Conservation (phyloP, 768 basidiomycete genomes). For the Hygrocybe punicea region DNA sequence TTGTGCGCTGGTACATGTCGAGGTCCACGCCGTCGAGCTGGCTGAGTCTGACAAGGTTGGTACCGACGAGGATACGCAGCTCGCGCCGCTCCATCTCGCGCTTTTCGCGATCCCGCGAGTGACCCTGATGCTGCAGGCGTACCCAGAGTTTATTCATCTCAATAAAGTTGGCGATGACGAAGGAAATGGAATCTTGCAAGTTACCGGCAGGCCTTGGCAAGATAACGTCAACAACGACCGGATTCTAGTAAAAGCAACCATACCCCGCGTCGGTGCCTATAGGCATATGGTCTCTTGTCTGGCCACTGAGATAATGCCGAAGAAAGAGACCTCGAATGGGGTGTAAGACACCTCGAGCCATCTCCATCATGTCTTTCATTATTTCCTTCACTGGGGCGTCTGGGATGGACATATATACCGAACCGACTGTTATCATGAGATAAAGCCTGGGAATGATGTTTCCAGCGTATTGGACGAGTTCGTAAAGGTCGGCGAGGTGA, state of each 20-base stretch:
- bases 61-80: constrained; percentile 93
- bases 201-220: constrained; percentile 79
- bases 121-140: constrained; percentile 94
- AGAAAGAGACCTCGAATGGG: constrained; percentile 96
- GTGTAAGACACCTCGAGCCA: constrained; percentile 95
- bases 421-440: constrained; percentile 99
- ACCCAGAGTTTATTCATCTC: constrained; percentile 99
- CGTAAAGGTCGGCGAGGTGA: constrained; percentile 97
- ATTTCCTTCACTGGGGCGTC: constrained; percentile 98
- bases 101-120: constrained; percentile 95
- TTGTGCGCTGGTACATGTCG: constrained; percentile 80
- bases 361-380: constrained; percentile 99
- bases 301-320: constrained; percentile 93
- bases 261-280: constrained; percentile 82
- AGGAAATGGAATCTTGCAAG: constrained; percentile 90
- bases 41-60: constrained; percentile 91
- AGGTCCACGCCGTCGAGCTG: constrained; percentile 97
- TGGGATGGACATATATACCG: constrained; percentile 97
- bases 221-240: neutral
- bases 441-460: constrained; percentile 92
- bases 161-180: constrained; percentile 97
- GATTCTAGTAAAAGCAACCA: constrained; percentile 20
- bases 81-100: constrained; percentile 95
- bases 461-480: constrained; percentile 98
- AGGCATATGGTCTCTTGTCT: constrained; percentile 94